Evolutionary conservation across 2,329 filamentous ascomycete species (phyloP), one percentile per base, ranked within the genome.

Genomic region (Lizonia empirigonia): DNA sequence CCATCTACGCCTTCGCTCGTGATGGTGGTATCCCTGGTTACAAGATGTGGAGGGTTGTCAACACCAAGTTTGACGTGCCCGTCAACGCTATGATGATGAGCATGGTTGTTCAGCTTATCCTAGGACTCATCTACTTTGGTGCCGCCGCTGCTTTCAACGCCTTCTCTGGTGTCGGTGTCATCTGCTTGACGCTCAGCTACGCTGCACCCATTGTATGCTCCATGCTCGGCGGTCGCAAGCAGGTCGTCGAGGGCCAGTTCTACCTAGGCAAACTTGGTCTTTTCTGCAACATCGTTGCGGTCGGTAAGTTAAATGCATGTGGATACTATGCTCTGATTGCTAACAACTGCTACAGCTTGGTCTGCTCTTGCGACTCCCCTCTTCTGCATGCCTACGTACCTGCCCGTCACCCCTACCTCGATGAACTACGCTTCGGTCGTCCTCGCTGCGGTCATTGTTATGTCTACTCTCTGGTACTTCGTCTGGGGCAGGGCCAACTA

Each of bases 381-480:
- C 13, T 90, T 90, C 78, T 90, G 85, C 73, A 88, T 89, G 85
- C 87, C 86, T 0, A 80, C 84, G 0, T 73, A 73, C 34, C 75
- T 88, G n/a, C 84, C 84, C 5, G 84, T 88, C 30, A 80, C 79
- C 0, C 72, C 80, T 5, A 68, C 74, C 15, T 80, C 77, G 30
- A 86, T 90, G 78, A 91, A 91, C 78, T 91, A 89, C 71, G 87
- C 87, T 1, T 85, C 85, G 12, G 87, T 85, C 26, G 87, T 91
- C n/a, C 89, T 90, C 60, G 81, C 87, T 20, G 85, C 78, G 5
- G 86, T 88, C 55, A 80, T 82, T 46, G 39, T 77, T 30, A 79
- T 90, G 50, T 83, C 87, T 1, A 79, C 77, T 8, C 70, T 75
- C 7, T 91, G 87, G 86, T 91, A 91, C 75, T 76, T 84, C 59